A percentile compares a stretch with the other conserved stretches of the same genome.
These are phyloP conservation scores for Kuraishia hungarica DNA, from an alignment of 805 yeast genomes.

Conservation along the genomic window DNA sequence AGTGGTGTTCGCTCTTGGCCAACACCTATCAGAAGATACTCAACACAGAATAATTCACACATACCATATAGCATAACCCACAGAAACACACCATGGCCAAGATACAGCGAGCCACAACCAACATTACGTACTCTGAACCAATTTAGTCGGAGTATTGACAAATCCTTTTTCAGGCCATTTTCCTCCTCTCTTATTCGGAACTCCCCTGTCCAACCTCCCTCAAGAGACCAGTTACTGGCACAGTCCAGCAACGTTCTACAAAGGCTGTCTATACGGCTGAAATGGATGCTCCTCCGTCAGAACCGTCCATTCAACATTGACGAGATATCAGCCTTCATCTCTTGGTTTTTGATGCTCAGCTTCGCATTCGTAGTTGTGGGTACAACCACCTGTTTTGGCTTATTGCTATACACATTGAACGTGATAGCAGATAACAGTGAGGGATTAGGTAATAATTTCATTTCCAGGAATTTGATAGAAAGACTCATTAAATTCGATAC, in stretches of 20 bases:
- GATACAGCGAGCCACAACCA: not conserved
- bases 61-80: too few relatives aligned
- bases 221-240: slow-evolving; percentile 1
- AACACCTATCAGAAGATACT: too few relatives aligned
- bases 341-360: slow-evolving; percentile 52
- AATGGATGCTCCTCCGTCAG: slow-evolving; percentile 3
- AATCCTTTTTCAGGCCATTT: too few relatives aligned
- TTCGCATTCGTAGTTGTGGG: slow-evolving; percentile 46
- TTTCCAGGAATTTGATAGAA: slow-evolving; percentile 17
- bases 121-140: not conserved
- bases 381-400: slow-evolving; percentile 47
- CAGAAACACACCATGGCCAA: not conserved
- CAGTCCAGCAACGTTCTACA: not conserved
- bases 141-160: too few relatives aligned
- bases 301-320: slow-evolving; percentile 28
- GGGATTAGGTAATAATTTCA: slow-evolving; percentile 13
- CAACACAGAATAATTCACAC: too few relatives aligned
- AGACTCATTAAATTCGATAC: slow-evolving; percentile 24
- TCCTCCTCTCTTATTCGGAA: too few relatives aligned
- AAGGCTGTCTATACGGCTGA: slow-evolving; percentile 1
- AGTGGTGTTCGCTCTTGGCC: not conserved
- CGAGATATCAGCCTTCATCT: slow-evolving; percentile 44
- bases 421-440: slow-evolving; percentile 19
- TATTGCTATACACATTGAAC: slow-evolving; percentile 35
- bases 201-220: not conserved